Evolutionary conservation across 331 rosid species (phyloP).

Genomic region (Acacia pycnantha): DNA sequence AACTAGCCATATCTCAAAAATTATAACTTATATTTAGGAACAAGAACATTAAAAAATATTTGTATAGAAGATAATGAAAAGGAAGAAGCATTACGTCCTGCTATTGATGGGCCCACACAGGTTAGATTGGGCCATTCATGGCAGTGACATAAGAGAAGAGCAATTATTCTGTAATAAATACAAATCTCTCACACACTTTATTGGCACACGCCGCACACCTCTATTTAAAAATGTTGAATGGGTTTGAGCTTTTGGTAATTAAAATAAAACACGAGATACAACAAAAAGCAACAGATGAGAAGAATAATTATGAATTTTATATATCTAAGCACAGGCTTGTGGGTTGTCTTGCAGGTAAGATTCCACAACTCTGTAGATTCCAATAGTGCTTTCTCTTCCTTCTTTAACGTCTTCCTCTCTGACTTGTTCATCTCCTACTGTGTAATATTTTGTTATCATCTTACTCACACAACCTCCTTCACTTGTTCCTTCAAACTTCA

Average conservation of each 20-base stretch:
- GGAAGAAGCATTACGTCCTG: neutral
- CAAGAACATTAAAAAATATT: too few species aligned
- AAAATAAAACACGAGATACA: neutral
- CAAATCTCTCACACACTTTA: neutral
- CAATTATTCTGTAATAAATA: neutral
- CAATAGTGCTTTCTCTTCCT: conserved; percentile 67
- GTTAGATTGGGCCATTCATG: neutral
- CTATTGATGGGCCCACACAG: neutral
- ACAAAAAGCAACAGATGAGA: neutral
- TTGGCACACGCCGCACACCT: neutral
- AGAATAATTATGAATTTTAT: neutral
- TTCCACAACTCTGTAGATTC: conserved; percentile 63
- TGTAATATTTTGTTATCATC: conserved; percentile 57
- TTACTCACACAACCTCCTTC: conserved; percentile 67
- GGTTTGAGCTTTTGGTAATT: conserved; percentile 10
- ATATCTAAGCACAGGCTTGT: conserved; percentile 45
- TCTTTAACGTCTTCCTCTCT: conserved; percentile 64
- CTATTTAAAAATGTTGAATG: conserved; percentile 19
- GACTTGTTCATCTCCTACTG: conserved; percentile 44
- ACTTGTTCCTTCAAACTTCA: conserved; percentile 58
- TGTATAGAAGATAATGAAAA: too few species aligned
- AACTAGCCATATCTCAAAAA: too few species aligned
- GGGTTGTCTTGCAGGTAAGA: conserved; percentile 71
- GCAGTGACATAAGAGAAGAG: neutral
- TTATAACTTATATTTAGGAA: neutral